Evolutionary conservation across 2,329 filamentous ascomycete genomes (phyloP), one percentile per base, ranked within the genome.

Genomic region (Colletotrichum endophyticum): DNA sequence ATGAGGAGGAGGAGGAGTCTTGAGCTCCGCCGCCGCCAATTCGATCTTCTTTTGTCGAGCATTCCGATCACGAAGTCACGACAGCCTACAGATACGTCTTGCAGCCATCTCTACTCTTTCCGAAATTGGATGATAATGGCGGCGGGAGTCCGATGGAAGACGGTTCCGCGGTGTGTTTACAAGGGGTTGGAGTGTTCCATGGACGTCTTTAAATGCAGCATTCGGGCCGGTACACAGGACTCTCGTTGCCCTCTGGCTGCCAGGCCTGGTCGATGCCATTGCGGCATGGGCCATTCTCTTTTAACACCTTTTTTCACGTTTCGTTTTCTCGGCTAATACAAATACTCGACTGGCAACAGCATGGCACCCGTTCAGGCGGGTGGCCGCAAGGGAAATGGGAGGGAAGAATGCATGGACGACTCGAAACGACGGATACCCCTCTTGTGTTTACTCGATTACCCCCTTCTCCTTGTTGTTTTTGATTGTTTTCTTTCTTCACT

Each of bases 381-480:
- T 82, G 81, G 70, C 72, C 78, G 77, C 75, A 75, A 70, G 69
- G 77, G 73, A 76, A 71, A 66, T 75, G 82, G 80, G 84, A 80
- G 84, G 84, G 81, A 82, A 85, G 85, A 86, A 86, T 85, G 85
- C 80, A 85, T 86, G 85, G 84, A 87, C 81, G 85, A 87, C 83
- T 84, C 81, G 82, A 84, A 80, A 86, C 80, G 85, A 87, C 82
- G 86, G 85, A 87, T 87, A 87, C 85, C 85, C 85, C 78, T 81
- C 80, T 79, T 74, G 62, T 78, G 70, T 75, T 78, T 78, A 78
- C 72, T 78, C 71, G 71, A 72, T 78, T 77, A 77, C 66, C 76
- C 68, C 78, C 72, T 71, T 77, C 66, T 68, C 70, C 72, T 76
- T 78, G 59, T 77, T 70, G 53, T 76, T 67, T 71, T 59, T 57